Evolutionary conservation across 1,284 basidiomycete genomes (phyloP), one percentile per base, ranked within the genome.

Genomic region (Ustilago esculenta): DNA sequence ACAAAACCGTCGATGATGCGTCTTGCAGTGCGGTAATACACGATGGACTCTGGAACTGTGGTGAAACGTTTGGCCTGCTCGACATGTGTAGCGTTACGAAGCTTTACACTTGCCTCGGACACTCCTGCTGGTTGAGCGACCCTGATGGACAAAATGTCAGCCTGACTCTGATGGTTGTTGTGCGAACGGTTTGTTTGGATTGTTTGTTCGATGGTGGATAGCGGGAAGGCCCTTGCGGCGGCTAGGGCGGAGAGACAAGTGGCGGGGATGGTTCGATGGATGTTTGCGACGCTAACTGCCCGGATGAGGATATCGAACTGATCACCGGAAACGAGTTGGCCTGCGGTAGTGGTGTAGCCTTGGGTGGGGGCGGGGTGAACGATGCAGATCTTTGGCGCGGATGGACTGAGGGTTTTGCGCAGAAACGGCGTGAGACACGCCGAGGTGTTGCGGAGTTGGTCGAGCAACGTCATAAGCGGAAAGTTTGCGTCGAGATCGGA

Each of bases 301-400:
- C 80, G 64, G 14, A 77, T 59, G 7, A 81, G 39, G 20, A 77
- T 10, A 34, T 81, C 70, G 65, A 77, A 75, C 9, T 63, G 45
- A 0, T 55, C 20, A 3, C 43, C 50, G 0, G 18, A 1, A 8
- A 81, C 45, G 2, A 18, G 23, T 15, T 35, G 29, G 10, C 72
- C 74, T 0, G 72, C 70, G 11, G 77, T 78, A 1, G 68, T 75
- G 1, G 50, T 56, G 47, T 81, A 81, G 0, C 60, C 49, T 3
- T 44, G 7, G 2, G 20, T 6, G 0, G 56, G 52, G 8, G 60
- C 60, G 0, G 75, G 75, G 32, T 72, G 69, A 18, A 81, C 63
- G 35, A 81, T 66, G 65, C 77, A 78, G 47, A 81, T 73, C 45
- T 81, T 81, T 14, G 80, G 80, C 15, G 76, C 74, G 4, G 76